Percentiles rank a stretch among this genome's conserved stretches.
These are phyloP conservation scores for Vigna unguiculata DNA, from an alignment of 306 rosid genomes.

Conservation along the genomic window DNA sequence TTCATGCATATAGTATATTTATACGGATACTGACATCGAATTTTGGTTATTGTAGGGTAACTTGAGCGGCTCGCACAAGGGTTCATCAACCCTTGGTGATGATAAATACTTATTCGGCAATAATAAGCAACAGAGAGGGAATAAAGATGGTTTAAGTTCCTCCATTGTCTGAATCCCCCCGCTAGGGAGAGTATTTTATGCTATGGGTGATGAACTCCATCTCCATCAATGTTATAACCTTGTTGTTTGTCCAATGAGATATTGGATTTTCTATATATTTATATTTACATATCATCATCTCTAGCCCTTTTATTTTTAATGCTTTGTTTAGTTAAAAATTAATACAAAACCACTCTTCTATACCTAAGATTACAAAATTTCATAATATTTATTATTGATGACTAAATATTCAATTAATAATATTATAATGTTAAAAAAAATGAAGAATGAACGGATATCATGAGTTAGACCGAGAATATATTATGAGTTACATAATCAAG, in stretches of 20 bases:
- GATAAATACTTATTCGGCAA: background rate
- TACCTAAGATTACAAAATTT: background rate
- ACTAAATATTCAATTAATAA: background rate
- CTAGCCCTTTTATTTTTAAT: background rate
- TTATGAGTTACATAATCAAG: background rate
- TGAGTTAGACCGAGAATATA: background rate
- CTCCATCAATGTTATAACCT: background rate
- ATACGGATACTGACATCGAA: no score
- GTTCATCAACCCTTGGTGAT: no score
- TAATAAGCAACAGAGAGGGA: background rate
- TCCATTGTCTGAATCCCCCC: background rate
- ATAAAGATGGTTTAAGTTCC: background rate
- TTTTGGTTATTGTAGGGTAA: no score
- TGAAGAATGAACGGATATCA: background rate
- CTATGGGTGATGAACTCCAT: background rate
- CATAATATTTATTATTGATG: background rate
- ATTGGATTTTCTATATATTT: background rate
- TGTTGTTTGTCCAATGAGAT: background rate
- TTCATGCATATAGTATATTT: no score
- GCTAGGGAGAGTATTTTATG: background rate
- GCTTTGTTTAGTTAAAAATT: background rate
- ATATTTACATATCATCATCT: background rate
- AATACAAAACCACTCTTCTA: background rate
- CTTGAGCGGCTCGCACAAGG: no score
- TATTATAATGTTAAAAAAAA: background rate